A percentile compares a stretch with the other conserved stretches of the same genome.
These are phyloP conservation scores for Wickerhamiella lipophila DNA, from an alignment of 805 yeast species.

Conservation along the genomic window DNA sequence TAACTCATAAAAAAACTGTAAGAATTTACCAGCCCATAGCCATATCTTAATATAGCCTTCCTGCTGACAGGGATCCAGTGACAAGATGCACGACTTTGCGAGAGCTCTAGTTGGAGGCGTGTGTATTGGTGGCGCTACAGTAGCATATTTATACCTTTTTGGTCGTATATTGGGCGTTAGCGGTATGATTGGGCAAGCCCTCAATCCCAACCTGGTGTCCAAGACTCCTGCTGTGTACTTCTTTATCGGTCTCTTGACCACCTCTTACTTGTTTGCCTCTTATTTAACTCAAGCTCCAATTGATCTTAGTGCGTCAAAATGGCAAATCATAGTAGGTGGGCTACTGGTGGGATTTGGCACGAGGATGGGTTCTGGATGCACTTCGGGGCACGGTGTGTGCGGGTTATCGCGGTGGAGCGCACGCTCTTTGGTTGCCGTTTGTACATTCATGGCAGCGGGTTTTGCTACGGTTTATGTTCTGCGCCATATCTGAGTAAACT, in stretches of 20 bases:
- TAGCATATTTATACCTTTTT: background rate
- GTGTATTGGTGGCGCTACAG: conserved; percentile 4
- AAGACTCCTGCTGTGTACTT: conserved; percentile 5
- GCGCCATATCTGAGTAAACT: no score
- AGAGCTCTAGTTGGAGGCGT: conserved; percentile 1
- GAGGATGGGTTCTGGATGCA: conserved; percentile 37
- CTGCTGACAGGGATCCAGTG: no score
- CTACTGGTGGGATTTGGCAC: conserved; percentile 38
- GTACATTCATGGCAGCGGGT: conserved; percentile 24
- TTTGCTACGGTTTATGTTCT: background rate
- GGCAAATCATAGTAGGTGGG: conserved; percentile 27
- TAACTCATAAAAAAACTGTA: no score
- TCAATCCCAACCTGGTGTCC: conserved; percentile 3
- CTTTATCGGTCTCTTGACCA: conserved; percentile 24
- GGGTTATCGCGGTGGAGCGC: conserved; percentile 36
- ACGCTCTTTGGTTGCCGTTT: conserved; percentile 36
- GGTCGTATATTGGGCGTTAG: conserved; percentile 11
- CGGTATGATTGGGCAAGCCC: conserved; percentile 9
- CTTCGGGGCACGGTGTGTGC: conserved; percentile 41
- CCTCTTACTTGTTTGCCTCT: conserved; percentile 12
- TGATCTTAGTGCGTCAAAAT: background rate
- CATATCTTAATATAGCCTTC: no score
- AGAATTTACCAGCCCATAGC: no score
- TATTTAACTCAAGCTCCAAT: conserved; percentile 12
- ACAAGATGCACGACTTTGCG: conserved; percentile 3